Conservation (phyloP, 108 stramenopile genomes). For the Skeletonema tropicum region DNA sequence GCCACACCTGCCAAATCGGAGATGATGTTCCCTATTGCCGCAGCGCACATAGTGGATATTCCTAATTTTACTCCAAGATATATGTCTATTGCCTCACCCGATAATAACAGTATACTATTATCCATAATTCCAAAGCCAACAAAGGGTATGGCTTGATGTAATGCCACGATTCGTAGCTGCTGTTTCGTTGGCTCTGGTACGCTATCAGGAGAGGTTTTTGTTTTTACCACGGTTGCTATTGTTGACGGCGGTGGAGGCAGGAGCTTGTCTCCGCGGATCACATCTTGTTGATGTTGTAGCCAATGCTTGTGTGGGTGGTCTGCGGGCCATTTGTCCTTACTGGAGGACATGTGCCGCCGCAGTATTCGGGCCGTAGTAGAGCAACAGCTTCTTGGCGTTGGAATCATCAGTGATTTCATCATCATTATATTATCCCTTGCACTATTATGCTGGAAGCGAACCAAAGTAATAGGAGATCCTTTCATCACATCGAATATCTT, state of each 20-base stretch:
- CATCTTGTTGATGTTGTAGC: constrained; percentile 12
- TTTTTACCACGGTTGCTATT: neutral
- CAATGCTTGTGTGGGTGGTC: constrained; percentile 1
- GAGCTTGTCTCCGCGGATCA: constrained; percentile 17
- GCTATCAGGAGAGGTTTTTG: neutral
- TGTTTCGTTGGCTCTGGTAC: constrained; percentile 59
- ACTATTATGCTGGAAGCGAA: too few species aligned
- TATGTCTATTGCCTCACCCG: constrained; percentile 95
- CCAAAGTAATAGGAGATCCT: too few species aligned
- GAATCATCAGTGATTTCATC: neutral
- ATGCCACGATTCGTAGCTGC: constrained; percentile 62
- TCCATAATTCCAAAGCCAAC: constrained; percentile 97
- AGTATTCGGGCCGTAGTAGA: neutral
- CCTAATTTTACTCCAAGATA: constrained; percentile 89
- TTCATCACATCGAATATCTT: too few species aligned
- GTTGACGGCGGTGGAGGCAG: constrained; percentile 19
- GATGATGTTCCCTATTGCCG: constrained; percentile 91
- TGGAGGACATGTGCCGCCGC: neutral
- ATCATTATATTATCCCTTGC: neutral
- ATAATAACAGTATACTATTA: constrained; percentile 92
- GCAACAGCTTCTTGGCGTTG: neutral
- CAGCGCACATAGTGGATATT: constrained; percentile 95
- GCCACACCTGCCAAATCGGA: constrained; percentile 87
- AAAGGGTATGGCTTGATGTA: constrained; percentile 79
- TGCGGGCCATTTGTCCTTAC: constrained; percentile 22